Conservation (phyloP, 768 basidiomycete genomes). For the Kwoniella dejecticola region DNA sequence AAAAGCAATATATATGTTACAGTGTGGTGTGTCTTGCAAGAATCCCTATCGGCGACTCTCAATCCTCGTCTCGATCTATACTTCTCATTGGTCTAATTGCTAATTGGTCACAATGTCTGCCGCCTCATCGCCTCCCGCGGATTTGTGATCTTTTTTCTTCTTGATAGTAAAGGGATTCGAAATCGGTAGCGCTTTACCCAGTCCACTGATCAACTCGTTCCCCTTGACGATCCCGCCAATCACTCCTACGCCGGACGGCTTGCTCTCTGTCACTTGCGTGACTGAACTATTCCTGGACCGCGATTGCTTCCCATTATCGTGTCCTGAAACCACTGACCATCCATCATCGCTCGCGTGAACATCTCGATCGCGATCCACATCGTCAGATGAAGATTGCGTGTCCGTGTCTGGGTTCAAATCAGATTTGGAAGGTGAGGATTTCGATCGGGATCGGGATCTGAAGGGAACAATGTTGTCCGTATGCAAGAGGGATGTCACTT, state of each 20-base stretch:
- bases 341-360: constrained; percentile 16
- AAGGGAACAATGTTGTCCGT: constrained; percentile 2
- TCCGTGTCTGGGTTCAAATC: not conserved
- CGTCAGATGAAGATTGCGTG: constrained; percentile 1
- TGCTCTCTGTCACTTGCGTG: not conserved
- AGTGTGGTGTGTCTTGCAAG: too few relatives aligned
- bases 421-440: constrained; percentile 9
- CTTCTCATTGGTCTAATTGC: too few relatives aligned
- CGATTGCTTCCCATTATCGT: not conserved
- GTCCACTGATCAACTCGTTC: constrained; percentile 8
- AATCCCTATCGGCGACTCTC: too few relatives aligned
- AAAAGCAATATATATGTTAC: too few relatives aligned
- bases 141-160: constrained; percentile 8
- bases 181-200: constrained; percentile 12
- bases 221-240: not conserved
- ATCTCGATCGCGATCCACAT: not conserved
- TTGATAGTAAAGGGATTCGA: constrained; percentile 13
- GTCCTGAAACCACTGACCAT: constrained; percentile 22
- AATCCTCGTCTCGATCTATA: too few relatives aligned
- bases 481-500: constrained; percentile 26
- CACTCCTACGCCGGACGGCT: not conserved
- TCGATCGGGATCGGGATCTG: constrained; percentile 13
- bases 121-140: not conserved
- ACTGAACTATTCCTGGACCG: constrained; percentile 12
- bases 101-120: too few relatives aligned